Evolutionary conservation across 2,329 filamentous ascomycete species (phyloP), one percentile per base, ranked within the genome.

Genomic region (Verticillium nubilum): DNA sequence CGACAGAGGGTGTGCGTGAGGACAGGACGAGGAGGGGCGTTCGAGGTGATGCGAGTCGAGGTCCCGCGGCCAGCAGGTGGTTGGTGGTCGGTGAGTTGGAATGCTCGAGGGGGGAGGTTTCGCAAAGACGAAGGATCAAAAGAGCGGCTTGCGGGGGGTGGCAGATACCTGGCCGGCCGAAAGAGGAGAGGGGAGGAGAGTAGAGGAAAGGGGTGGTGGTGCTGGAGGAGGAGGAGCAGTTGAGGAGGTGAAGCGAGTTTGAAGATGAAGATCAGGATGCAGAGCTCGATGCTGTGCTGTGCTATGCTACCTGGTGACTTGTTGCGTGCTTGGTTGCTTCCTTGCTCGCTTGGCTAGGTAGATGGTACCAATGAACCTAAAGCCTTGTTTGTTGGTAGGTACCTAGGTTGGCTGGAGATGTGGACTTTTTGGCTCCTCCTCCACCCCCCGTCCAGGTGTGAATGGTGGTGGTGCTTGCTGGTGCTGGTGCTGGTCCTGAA

Each of bases 241-340:
- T 31, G 37, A 31, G 59, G 37, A 28, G 59, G 55, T 59, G 61
- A 59, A 55, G 53, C 59, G 57, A 60, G 61, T 57, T 61, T 62
- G 61, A 62, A 52, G 61, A 59, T 62, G 35, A 26, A 55, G 59
- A 59, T 47, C 42, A 47, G 42, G 42, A 47, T 47, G 42, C 42
- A 47, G 42, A 47, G 42, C n/a, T 47, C 42, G 42, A 47, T 47
- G 42, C 42, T 23, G 42, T 47, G 42, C 19, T 23, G 42, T 47
- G 35, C 35, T 37, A 15, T 37, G 17, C 35, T 15, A n/a, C 13
- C 35, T 5, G 35, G 12, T 37, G 35, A 31, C 29, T 31, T 31
- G 29, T 13, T 13, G 13, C 9, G 29, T n/a, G 42, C 5, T 25
- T 9, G 9, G 5, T 23, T 47, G 42, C 12, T 37, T 37, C 10